Evolutionary conservation across 1,284 basidiomycete species (phyloP), one percentile per base, ranked within the genome.

Genomic region (Cryptococcus amylolentus): DNA sequence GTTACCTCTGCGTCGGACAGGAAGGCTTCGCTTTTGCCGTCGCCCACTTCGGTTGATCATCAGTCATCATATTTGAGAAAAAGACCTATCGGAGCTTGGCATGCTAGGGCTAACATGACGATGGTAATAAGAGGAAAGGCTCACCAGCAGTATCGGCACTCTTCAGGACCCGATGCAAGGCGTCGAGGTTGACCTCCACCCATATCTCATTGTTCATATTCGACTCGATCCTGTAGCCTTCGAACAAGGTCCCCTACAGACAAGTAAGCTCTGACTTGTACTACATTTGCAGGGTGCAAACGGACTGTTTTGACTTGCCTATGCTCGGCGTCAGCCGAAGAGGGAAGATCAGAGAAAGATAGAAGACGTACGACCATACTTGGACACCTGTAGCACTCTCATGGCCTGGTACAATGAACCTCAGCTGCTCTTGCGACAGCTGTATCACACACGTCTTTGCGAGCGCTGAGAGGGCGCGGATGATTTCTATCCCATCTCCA

Each of bases 331-430:
- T 28, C 14, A 54, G 28, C 40, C 38, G 16, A n/a, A 27, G 13
- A 41, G 12, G 13, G 16, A 41, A 46, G 28, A 12, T 27, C 20
- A 20, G 12, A 16, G 12, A 46, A 31, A 23, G 26, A 16, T 28
- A 26, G 26, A 16, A 48, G 23, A 84, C 89, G 75, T 67, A 93
- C 91, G 89, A 91, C 91, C 91, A 94, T 48, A 93, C 88, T 73
- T 93, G 89, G 7, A 91, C 87, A 3, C 91, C 89, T 7, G 89
- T 89, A 63, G 88, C 88, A 58, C 85, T 88, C 61, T 91, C 88
- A 56, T 82, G 84, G 46, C 88, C 91, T 0, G 76, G 72, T 7
- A 78, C 68, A 55, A 94, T 92, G 63, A 93, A 87, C 60, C 87
- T 85, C 78, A 93, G 86, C 46, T 84, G 84, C 7, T 81, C 82